Percentiles rank a stretch among this genome's conserved stretches.
Evolutionary conservation across 2,329 filamentous ascomycete genomes (phyloP).

Genomic region (Fusarium torulosum): DNA sequence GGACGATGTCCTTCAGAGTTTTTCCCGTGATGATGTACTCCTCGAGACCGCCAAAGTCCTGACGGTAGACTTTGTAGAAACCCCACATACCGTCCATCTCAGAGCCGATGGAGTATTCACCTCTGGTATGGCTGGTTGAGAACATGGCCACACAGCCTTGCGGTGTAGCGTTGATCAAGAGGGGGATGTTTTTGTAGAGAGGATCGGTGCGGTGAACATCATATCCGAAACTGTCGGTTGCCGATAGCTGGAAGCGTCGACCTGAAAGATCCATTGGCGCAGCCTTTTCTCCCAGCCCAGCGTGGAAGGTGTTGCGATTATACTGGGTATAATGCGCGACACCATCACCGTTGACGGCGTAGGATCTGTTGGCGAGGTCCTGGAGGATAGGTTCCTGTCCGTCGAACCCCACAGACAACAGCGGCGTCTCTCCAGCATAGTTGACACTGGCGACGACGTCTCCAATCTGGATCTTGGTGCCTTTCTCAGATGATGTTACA

Average conservation of each 20-base stretch:
- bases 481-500: constrained; percentile 50
- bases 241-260: constrained; percentile 73
- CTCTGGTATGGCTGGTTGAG: constrained; percentile 74
- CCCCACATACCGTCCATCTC: constrained; percentile 84
- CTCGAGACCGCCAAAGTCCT: constrained; percentile 78
- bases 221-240: constrained; percentile 80
- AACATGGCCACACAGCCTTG: constrained; percentile 75
- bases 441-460: constrained; percentile 67
- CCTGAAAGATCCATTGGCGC: constrained; percentile 79
- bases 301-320: constrained; percentile 72
- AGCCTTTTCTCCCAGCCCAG: constrained; percentile 78
- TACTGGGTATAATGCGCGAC: constrained; percentile 75
- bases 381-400: constrained; percentile 66
- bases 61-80: constrained; percentile 78
- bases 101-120: constrained; percentile 74
- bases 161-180: constrained; percentile 76
- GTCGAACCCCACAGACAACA: constrained; percentile 67
- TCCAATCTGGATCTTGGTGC: constrained; percentile 60
- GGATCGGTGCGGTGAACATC: constrained; percentile 78
- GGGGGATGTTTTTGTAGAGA: constrained; percentile 80
- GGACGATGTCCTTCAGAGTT: constrained; percentile 75
- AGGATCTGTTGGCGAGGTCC: constrained; percentile 75
- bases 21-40: constrained; percentile 76
- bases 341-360: constrained; percentile 71
- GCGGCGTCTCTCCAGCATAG: constrained; percentile 66